Evolutionary conservation across 805 yeast species (phyloP).

Genomic region (Hanseniaspora thailandica): DNA sequence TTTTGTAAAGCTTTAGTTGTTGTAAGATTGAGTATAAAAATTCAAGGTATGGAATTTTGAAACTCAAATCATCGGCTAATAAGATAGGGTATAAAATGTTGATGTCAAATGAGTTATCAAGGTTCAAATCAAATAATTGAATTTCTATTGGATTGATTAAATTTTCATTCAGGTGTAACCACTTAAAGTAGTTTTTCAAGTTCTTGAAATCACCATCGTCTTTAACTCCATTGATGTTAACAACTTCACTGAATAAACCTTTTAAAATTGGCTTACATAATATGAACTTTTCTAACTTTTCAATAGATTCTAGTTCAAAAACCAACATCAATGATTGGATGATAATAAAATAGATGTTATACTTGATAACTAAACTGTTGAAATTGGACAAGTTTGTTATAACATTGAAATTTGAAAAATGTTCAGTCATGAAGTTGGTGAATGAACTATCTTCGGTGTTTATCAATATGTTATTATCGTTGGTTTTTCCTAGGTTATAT

Average conservation of each 20-base stretch:
- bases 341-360: constrained; percentile 66
- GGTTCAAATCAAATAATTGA: constrained; percentile 36
- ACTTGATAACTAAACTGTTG: constrained; percentile 65
- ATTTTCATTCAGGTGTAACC: constrained; percentile 27
- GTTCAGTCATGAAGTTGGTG: constrained; percentile 32
- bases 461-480: constrained; percentile 30
- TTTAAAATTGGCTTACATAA: constrained; percentile 75
- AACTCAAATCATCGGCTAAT: constrained; percentile 76
- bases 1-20: constrained; percentile 44
- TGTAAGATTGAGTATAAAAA: constrained; percentile 69
- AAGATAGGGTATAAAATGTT: constrained; percentile 74
- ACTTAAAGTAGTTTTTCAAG: constrained; percentile 47
- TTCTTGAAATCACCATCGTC: constrained; percentile 40
- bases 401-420: constrained; percentile 20
- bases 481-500: constrained; percentile 34
- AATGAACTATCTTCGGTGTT: constrained; percentile 29
- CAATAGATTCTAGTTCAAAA: constrained; percentile 60
- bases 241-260: constrained; percentile 66
- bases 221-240: constrained; percentile 46
- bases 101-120: constrained; percentile 51
- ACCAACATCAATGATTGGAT: constrained; percentile 65
- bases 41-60: constrained; percentile 83
- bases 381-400: constrained; percentile 21
- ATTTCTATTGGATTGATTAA: constrained; percentile 28
- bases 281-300: constrained; percentile 48